phyloP scores from a whole-genome alignment of 192 early-diverging fungal genomes.

The Lobulomyces angularis region DNA sequence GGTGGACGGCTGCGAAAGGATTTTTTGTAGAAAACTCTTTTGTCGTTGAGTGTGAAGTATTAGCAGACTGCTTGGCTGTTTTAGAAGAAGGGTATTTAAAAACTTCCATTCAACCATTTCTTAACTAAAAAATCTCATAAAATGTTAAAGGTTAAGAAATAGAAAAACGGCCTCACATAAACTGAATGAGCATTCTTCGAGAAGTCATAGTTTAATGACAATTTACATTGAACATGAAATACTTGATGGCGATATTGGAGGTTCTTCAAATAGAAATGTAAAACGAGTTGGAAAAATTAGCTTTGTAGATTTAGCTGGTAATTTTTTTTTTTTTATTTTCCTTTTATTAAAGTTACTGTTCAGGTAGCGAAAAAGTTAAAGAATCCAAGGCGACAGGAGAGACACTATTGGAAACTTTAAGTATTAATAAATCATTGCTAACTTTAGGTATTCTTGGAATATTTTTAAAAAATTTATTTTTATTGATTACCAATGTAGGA shows the following conservation, averaged over 20 bases:
- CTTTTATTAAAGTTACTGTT: background rate
- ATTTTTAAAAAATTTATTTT: background rate
- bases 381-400: constrained; percentile 35
- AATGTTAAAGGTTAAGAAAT: constrained; percentile 28
- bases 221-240: constrained; percentile 27
- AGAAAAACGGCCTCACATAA: constrained; percentile 37
- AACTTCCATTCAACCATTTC: constrained; percentile 4
- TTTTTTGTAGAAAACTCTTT: constrained; percentile 44
- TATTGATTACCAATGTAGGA: constrained; percentile 7
- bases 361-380: constrained; percentile 42
- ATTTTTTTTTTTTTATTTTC: background rate
- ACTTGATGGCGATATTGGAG: constrained; percentile 8
- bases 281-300: constrained; percentile 46
- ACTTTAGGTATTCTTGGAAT: constrained; percentile 24
- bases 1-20: constrained; percentile 25
- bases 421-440: constrained; percentile 43
- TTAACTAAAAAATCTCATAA: constrained; percentile 4
- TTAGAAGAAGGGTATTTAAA: constrained; percentile 32
- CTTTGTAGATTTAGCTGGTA: constrained; percentile 48
- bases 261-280: constrained; percentile 7
- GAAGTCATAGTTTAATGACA: constrained; percentile 41
- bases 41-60: constrained; percentile 31
- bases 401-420: constrained; percentile 33
- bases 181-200: constrained; percentile 40
- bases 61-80: constrained; percentile 39